Conservation (phyloP, 331 rosid genomes). For the Cydonia oblonga region DNA sequence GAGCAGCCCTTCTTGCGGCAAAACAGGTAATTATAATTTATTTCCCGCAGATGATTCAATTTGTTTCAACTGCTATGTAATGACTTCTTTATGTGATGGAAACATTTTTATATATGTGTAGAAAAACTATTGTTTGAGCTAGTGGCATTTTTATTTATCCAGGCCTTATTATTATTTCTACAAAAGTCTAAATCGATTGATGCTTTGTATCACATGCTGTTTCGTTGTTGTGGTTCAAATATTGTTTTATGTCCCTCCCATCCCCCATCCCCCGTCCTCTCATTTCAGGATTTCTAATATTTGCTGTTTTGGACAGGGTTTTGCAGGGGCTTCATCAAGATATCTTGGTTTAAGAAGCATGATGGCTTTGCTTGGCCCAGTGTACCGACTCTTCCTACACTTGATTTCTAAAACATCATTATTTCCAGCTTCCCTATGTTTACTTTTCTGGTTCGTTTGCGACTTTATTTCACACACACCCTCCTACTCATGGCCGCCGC, state of each 20-base stretch:
- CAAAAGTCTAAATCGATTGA: background rate
- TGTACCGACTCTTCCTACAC: slow-evolving; percentile 42
- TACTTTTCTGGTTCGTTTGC: background rate
- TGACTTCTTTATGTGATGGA: background rate
- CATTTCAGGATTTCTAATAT: slow-evolving; percentile 14
- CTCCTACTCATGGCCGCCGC: background rate
- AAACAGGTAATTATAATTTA: slow-evolving; percentile 42
- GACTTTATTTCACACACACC: background rate
- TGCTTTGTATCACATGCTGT: background rate
- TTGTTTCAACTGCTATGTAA: background rate
- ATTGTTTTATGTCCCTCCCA: background rate
- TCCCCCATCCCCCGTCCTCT: background rate
- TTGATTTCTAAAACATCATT: slow-evolving; percentile 6
- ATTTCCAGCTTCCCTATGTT: background rate
- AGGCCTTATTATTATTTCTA: background rate
- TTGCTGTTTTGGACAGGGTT: slow-evolving; percentile 48
- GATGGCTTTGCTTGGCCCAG: slow-evolving; percentile 78
- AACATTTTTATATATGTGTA: background rate
- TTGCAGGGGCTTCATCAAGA: slow-evolving; percentile 83
- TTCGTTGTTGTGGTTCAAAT: background rate
- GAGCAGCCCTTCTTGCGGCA: slow-evolving; percentile 87
- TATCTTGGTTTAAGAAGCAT: slow-evolving; percentile 83
- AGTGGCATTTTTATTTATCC: background rate
- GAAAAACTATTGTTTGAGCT: background rate
- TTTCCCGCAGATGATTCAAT: background rate